A percentile compares a stretch with the other conserved stretches of the same genome.
These are phyloP conservation scores for Tetratostichococcus sp. DNA, from an alignment of 139 green algal genomes.

Conservation along the genomic window DNA sequence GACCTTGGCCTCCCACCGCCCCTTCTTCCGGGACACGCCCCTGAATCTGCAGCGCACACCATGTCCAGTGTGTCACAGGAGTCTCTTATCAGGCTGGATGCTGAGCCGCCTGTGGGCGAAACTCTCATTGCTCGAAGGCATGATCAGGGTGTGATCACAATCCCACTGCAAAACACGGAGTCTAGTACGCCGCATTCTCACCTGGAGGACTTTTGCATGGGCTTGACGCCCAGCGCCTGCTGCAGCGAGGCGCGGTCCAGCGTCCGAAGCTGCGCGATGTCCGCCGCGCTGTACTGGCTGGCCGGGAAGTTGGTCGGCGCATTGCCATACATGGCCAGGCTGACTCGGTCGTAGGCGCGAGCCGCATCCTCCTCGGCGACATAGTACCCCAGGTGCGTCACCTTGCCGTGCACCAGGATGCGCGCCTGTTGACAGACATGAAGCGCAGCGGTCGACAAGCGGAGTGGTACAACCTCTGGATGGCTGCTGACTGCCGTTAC, in stretches of 20 bases:
- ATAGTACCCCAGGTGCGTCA: slow-evolving; percentile 69
- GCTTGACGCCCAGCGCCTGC: slow-evolving; percentile 68
- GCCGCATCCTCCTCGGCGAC: slow-evolving; percentile 67
- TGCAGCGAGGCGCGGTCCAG: slow-evolving; percentile 65
- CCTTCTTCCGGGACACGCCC: slow-evolving; percentile 73
- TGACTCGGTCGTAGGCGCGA: slow-evolving; percentile 63
- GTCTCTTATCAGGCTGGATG: too few species aligned
- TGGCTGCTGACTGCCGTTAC: too few species aligned
- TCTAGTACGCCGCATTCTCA: slow-evolving; percentile 9
- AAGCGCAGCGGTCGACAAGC: too few species aligned
- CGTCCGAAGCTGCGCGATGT: slow-evolving; percentile 26
- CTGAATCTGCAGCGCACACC: slow-evolving; percentile 31
- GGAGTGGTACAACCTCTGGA: too few species aligned
- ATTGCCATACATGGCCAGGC: slow-evolving; percentile 52
- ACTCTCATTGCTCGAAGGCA: too few species aligned
- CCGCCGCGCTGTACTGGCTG: slow-evolving; percentile 32
- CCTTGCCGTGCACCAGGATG: slow-evolving; percentile 75
- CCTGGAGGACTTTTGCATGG: slow-evolving; percentile 65
- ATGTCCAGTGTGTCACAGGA: too few species aligned
- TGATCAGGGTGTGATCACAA: too few species aligned
- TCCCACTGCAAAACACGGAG: too few species aligned
- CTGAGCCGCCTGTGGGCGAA: too few species aligned
- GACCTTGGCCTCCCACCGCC: slow-evolving; percentile 75
- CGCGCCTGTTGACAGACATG: too few species aligned
- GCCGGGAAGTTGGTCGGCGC: slow-evolving; percentile 67